Base-by-base conservation (phyloP, 805 yeast species). In the Zygotorulaspora florentina region DNA sequence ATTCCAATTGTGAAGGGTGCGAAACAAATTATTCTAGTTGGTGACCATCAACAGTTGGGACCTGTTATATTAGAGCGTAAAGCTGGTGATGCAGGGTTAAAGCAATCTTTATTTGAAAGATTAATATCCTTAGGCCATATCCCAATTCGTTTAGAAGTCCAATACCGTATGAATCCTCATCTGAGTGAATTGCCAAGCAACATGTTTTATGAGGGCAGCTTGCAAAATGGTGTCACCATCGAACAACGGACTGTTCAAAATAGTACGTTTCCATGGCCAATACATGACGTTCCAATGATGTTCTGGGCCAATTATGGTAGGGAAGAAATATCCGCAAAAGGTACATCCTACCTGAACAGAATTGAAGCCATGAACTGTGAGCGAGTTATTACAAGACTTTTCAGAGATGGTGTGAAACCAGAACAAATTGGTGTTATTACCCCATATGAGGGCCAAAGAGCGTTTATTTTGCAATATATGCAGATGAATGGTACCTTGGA, bases 1-100 rank as follows among this genome's bases (percentile, higher is more conserved):
- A 87, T 90, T 53, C 96, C 98, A 10, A 78, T 90, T 31, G 88
- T 85, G 2, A 85, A 83, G 54, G 96, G 96, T 20, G 89, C 95
- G 38, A 85, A 84, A 60, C 96, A 90, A 62, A 87, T 89, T 6
- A 79, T 90, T 38, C 69, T 90, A 28, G 96, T 89, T 31, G 98
- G 98, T 59, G 98, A 90, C 65, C 97, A 91, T 67, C 91, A 88
- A 68, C 98, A 90, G 70, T 72, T 90, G 53, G 96, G 97, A 1
- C 97, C 98, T 0, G 95, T 89, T 18, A 84, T 91, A 40, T 66
- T 87, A 45, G 88, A 87, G 55, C 78, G 80, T 56, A 76, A 77
- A 55, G 96, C 96, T 2, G 88, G 84, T 13, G 83, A 83, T 51
- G 96, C 96, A 0, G 96, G 97, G 18, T 74, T 91, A 45, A 77